phyloP scores from a whole-genome alignment of 2,329 filamentous ascomycete genomes.

The Corinectria fuckeliana region DNA sequence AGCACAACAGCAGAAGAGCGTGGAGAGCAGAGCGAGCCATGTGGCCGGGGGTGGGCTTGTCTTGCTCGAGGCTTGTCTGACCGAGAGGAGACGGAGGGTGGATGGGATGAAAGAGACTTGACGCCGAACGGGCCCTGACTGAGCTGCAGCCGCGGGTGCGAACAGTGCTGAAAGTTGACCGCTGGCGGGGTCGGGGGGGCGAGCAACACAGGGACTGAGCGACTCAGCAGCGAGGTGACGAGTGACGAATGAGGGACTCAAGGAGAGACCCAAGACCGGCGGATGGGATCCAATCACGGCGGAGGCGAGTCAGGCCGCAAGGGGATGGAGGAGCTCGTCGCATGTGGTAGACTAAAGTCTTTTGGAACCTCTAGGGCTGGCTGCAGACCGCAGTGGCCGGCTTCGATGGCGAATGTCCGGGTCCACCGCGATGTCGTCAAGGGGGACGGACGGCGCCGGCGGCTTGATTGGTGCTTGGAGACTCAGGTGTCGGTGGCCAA shows the following conservation, averaged over 20 bases:
- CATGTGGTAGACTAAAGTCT: slow-evolving; percentile 37
- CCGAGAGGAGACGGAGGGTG: slow-evolving; percentile 26
- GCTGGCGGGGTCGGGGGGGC: slow-evolving; percentile 35
- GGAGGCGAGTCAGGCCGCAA: slow-evolving; percentile 38
- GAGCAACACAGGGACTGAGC: slow-evolving; percentile 13
- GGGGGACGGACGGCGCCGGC: slow-evolving; percentile 13
- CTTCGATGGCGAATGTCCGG: slow-evolving; percentile 30
- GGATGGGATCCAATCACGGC: slow-evolving; percentile 35
- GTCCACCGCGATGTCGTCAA: slow-evolving; percentile 33
- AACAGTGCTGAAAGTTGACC: slow-evolving; percentile 15
- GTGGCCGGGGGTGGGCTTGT: slow-evolving; percentile 39
- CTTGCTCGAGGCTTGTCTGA: slow-evolving; percentile 35
- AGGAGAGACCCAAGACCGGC: slow-evolving; percentile 27
- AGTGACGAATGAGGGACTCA: slow-evolving; percentile 25
- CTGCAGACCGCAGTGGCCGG: not conserved
- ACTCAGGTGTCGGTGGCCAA: slow-evolving; percentile 10
- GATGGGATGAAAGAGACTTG: not conserved
- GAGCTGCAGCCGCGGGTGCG: slow-evolving; percentile 26
- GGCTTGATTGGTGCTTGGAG: slow-evolving; percentile 30
- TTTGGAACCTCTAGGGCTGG: slow-evolving; percentile 24
- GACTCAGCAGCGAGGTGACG: not conserved
- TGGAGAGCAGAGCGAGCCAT: slow-evolving; percentile 28
- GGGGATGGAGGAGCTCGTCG: slow-evolving; percentile 24
- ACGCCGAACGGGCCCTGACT: not conserved
- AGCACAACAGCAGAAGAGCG: slow-evolving; percentile 12